phyloP scores from a whole-genome alignment of 768 basidiomycete species.

The Kwoniella mangroviensis region DNA sequence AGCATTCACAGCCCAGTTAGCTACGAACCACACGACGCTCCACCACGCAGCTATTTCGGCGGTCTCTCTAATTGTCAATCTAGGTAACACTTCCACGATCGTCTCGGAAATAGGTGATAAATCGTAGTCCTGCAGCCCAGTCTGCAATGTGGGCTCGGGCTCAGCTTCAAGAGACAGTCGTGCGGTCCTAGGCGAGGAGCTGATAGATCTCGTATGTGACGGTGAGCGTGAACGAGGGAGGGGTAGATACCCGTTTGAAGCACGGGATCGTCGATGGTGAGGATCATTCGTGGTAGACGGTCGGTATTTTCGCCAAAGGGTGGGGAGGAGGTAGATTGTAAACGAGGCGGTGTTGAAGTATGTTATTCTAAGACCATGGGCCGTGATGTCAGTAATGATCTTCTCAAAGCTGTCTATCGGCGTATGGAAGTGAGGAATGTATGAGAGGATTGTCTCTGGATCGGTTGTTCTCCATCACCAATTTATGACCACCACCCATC shows the following conservation, averaged over 20 bases:
- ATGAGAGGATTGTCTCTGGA: no score
- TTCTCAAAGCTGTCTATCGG: no score
- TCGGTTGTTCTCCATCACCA: no score
- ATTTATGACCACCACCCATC: no score
- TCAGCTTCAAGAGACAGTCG: slow-evolving; percentile 8
- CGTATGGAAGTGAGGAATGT: no score
- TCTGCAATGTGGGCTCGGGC: not conserved
- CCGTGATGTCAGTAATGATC: not conserved
- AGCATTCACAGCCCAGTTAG: slow-evolving; percentile 89
- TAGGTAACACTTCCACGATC: slow-evolving; percentile 46
- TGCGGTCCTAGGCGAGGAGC: slow-evolving; percentile 11
- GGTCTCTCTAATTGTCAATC: slow-evolving; percentile 72
- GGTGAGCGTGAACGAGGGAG: slow-evolving; percentile 10
- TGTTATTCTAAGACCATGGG: slow-evolving; percentile 66
- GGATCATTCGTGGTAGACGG: not conserved
- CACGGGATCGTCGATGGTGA: slow-evolving; percentile 11
- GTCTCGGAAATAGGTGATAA: not conserved
- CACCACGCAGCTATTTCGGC: slow-evolving; percentile 76
- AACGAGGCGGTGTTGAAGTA: slow-evolving; percentile 94
- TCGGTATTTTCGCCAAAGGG: slow-evolving; percentile 59
- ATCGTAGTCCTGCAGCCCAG: not conserved
- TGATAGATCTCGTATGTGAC: slow-evolving; percentile 11
- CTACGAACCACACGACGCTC: slow-evolving; percentile 86
- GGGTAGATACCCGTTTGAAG: slow-evolving; percentile 11
- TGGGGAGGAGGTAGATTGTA: slow-evolving; percentile 75